Conservation (phyloP, 1,139 yeast species). For the Geotrichum armillariae region DNA sequence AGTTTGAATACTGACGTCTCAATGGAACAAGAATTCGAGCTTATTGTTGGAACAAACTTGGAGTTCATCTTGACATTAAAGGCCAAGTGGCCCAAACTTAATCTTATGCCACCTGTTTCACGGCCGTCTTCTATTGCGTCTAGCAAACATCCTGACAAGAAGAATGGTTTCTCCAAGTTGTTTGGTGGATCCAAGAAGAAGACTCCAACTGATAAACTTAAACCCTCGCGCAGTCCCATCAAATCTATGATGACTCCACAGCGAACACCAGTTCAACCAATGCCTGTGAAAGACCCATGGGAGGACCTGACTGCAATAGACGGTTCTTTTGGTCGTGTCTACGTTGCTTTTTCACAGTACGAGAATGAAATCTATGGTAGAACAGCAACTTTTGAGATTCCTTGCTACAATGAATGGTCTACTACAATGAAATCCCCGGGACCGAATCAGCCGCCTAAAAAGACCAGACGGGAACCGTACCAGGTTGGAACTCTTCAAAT, state of each 20-base stretch:
- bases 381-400: slow-evolving; percentile 53
- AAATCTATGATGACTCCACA: not conserved
- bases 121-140: slow-evolving; percentile 8
- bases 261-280: slow-evolving; percentile 30
- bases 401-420: slow-evolving; percentile 83
- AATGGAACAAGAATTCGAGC: slow-evolving; percentile 82
- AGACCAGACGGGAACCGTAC: slow-evolving; percentile 49
- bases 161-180: slow-evolving; percentile 18
- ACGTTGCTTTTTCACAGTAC: slow-evolving; percentile 61
- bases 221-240: slow-evolving; percentile 7
- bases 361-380: slow-evolving; percentile 56
- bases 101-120: slow-evolving; percentile 4
- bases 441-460: slow-evolving; percentile 54
- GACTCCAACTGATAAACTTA: slow-evolving; percentile 20
- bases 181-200: slow-evolving; percentile 35
- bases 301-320: slow-evolving; percentile 55
- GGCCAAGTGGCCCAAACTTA: slow-evolving; percentile 47
- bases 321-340: slow-evolving; percentile 84
- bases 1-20: slow-evolving; percentile 46
- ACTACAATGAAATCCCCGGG: slow-evolving; percentile 46
- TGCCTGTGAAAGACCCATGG: slow-evolving; percentile 9
- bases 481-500: slow-evolving; percentile 63
- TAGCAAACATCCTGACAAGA: slow-evolving; percentile 5
- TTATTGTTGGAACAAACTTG: slow-evolving; percentile 64
- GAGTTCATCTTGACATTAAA: slow-evolving; percentile 77